Evolutionary conservation across 345 rosid genomes (phyloP), one percentile per base, ranked within the genome.

Genomic region (Pugionium cornutum): DNA sequence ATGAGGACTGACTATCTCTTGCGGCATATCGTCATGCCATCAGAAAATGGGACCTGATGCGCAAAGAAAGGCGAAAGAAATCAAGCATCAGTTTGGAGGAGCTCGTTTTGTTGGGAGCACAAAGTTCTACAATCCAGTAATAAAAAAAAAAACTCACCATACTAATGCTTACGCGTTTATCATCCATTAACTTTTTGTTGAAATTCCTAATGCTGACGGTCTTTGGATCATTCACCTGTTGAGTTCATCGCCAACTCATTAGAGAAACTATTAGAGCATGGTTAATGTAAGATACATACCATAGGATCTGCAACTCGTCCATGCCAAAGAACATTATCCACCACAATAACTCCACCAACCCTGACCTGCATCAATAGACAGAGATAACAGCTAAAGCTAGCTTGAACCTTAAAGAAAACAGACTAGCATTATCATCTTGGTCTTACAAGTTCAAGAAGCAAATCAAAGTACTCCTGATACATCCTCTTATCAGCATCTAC

Each of bases 261-360:
- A 6, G 54, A 37, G 7, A 64, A 53, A 40, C 0, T 52, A 6
- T 53, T 11, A 1, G 37, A 60, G 18, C 5, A 51, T 46, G 72
- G 4, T 43, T 62, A 33, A 11, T 11, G 40, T 45, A 68, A 54
- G 34, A 54, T 32, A 41, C 52, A 37, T 75, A 89, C 98, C 89
- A 75, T 63, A 5, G 91, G 97, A 54, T 89, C 96, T 6, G 85
- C 84, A 67, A 92, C 98, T 75, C 84, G 83, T 57, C 96, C 98
- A 40, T 89, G 91, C 97, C 97, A 92, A 72, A 92, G 96, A 54
- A 92, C 98, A 80, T 92, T 92, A 72, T 92, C 98, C 40, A 88
- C 62, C 70, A 85, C 87, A 26, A 92, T 88, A 68, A 89, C 70
- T 68, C 98, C 98, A 58, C 91, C 96, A 66, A 75, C 79, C 76